Conservation (phyloP, 768 basidiomycete genomes). For the Crassisporium funariophilum region DNA sequence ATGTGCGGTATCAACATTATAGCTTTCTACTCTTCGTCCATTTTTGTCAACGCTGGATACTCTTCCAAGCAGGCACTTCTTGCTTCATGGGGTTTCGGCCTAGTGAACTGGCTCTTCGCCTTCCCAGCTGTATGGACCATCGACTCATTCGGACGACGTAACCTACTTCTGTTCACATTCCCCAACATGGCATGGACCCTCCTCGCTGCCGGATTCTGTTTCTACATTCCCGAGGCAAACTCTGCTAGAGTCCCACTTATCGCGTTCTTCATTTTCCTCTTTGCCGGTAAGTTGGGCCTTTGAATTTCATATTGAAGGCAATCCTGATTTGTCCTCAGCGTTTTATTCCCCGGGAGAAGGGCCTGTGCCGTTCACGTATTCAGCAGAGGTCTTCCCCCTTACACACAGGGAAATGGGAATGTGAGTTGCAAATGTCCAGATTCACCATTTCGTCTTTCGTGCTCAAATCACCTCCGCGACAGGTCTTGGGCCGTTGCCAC, state of each 20-base stretch:
- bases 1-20: slow-evolving; percentile 82
- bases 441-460: slow-evolving; percentile 29
- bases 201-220: slow-evolving; percentile 75
- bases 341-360: slow-evolving; percentile 88
- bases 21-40: slow-evolving; percentile 80
- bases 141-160: slow-evolving; percentile 78
- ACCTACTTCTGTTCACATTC: slow-evolving; percentile 75
- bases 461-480: slow-evolving; percentile 18
- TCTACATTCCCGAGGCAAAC: slow-evolving; percentile 45
- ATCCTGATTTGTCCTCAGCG: slow-evolving; percentile 23
- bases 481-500: slow-evolving; percentile 61
- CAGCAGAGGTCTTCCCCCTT: slow-evolving; percentile 90
- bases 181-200: slow-evolving; percentile 80
- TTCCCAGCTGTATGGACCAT: slow-evolving; percentile 70
- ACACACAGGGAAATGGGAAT: slow-evolving; percentile 72
- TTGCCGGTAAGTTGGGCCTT: slow-evolving; percentile 33
- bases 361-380: slow-evolving; percentile 89
- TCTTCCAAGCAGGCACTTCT: slow-evolving; percentile 55
- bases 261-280: slow-evolving; percentile 46
- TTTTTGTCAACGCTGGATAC: slow-evolving; percentile 68
- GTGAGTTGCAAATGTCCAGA: slow-evolving; percentile 28
- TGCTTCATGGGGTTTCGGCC: slow-evolving; percentile 69
- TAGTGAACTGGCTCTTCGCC: slow-evolving; percentile 66
- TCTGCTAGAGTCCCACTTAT: slow-evolving; percentile 44
- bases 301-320: not conserved